Evolutionary conservation across 306 rosid species (phyloP).

Genomic region (Vigna hirtella): DNA sequence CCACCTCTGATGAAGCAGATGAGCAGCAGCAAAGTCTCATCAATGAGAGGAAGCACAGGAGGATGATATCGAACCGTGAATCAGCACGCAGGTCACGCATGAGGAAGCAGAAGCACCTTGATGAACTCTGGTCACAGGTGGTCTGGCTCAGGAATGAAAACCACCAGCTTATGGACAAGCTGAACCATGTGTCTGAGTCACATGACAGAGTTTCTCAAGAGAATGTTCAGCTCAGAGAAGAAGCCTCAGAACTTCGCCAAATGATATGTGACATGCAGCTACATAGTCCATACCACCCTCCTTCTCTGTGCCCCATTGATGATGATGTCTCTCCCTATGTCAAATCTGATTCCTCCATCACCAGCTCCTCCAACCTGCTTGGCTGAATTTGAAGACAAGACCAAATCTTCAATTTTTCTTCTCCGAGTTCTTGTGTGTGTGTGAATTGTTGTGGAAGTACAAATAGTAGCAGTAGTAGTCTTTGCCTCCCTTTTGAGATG

Average conservation of each 20-base stretch:
- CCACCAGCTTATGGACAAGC: conserved; percentile 71
- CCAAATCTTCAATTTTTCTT: conserved; percentile 43
- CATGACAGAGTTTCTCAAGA: conserved; percentile 73
- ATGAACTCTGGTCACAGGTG: conserved; percentile 95
- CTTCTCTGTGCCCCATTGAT: conserved; percentile 63
- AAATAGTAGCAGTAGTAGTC: conserved; percentile 24
- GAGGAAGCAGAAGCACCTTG: conserved; percentile 97
- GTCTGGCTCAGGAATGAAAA: conserved; percentile 92
- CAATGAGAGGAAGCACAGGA: conserved; percentile 85
- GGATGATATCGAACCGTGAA: conserved; percentile 96
- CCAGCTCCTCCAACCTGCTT: conserved; percentile 56
- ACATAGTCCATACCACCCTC: conserved; percentile 53
- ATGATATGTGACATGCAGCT: conserved; percentile 74
- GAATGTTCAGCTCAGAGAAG: conserved; percentile 80
- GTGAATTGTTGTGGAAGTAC: conserved; percentile 44
- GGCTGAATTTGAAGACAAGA: conserved; percentile 47
- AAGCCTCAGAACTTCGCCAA: conserved; percentile 79
- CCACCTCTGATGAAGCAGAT: conserved; percentile 91
- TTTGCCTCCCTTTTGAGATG: conserved; percentile 47
- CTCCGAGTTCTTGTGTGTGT: conserved; percentile 40
- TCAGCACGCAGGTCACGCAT: conserved; percentile 96
- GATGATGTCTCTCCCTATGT: conserved; percentile 57
- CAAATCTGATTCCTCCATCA: conserved; percentile 50
- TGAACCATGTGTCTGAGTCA: conserved; percentile 71
- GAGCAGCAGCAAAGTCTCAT: conserved; percentile 75